Conservation (phyloP, 2,329 filamentous ascomycete species). For the Plectosphaerella cucumerina region DNA sequence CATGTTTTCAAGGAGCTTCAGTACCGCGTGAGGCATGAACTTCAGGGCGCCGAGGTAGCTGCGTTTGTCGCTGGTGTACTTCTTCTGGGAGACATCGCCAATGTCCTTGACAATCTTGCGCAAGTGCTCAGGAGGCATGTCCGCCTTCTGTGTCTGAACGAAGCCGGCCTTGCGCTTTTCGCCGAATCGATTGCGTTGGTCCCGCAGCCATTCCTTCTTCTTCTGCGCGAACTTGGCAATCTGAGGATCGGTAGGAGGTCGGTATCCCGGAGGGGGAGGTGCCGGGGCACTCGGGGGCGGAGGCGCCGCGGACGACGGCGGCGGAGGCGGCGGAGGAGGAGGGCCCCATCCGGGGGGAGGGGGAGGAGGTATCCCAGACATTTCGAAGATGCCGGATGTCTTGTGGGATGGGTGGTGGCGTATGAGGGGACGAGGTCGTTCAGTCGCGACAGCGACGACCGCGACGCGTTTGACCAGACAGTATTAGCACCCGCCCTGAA, state of each 20-base stretch:
- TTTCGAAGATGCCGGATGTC: slow-evolving; percentile 21
- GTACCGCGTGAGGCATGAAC: slow-evolving; percentile 97
- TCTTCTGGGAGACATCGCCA: slow-evolving; percentile 98
- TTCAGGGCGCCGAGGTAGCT: slow-evolving; percentile 96
- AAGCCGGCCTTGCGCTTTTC: slow-evolving; percentile 97
- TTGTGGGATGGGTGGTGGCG: slow-evolving; percentile 4
- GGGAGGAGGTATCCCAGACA: slow-evolving; percentile 50
- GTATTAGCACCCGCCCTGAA: not conserved
- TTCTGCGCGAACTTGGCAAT: slow-evolving; percentile 95
- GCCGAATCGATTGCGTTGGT: slow-evolving; percentile 86
- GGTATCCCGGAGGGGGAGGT: slow-evolving; percentile 82
- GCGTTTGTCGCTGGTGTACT: slow-evolving; percentile 97
- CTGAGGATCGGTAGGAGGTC: slow-evolving; percentile 74
- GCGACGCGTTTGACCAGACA: slow-evolving; percentile 7
- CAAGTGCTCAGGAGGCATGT: slow-evolving; percentile 97
- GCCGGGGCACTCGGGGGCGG: slow-evolving; percentile 55
- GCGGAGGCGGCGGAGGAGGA: slow-evolving; percentile 44
- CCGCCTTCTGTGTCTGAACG: slow-evolving; percentile 95
- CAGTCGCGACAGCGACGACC: slow-evolving; percentile 12
- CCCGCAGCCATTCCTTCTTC: slow-evolving; percentile 97
- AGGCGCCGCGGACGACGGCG: slow-evolving; percentile 52
- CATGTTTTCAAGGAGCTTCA: slow-evolving; percentile 99
- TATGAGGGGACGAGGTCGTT: slow-evolving; percentile 7
- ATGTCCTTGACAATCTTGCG: slow-evolving; percentile 99
- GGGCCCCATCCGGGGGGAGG: slow-evolving; percentile 55